phyloP scores from a whole-genome alignment of 305 asterid genomes.

The Fraxinus nigra region DNA sequence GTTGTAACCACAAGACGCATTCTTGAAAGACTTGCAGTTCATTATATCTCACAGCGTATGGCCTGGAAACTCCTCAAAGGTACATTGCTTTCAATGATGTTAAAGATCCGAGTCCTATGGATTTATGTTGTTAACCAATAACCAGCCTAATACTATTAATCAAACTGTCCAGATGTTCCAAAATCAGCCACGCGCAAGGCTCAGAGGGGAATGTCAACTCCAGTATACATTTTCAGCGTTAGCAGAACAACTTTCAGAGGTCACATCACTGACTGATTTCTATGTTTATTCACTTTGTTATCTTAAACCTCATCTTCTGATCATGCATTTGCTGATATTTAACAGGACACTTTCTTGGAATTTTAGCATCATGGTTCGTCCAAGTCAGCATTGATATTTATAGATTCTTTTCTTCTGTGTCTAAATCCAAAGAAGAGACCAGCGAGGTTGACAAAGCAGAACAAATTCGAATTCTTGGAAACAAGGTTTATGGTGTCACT shows the following conservation, averaged over 20 bases:
- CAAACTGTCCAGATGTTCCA: slow-evolving; percentile 58
- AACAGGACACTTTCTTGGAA: slow-evolving; percentile 83
- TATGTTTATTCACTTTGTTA: not conserved
- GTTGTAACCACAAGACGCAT: slow-evolving; percentile 77
- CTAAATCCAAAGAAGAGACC: slow-evolving; percentile 36
- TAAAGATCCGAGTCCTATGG: not conserved
- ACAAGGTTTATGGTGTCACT: slow-evolving; percentile 49
- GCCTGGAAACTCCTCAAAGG: slow-evolving; percentile 99
- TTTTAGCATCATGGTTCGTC: slow-evolving; percentile 82
- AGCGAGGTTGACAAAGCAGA: slow-evolving; percentile 32
- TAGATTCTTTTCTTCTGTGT: slow-evolving; percentile 38
- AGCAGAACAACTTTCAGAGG: slow-evolving; percentile 87
- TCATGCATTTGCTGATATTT: slow-evolving; percentile 13
- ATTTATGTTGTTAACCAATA: slow-evolving; percentile 1
- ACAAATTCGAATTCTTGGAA: slow-evolving; percentile 45
- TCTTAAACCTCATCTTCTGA: slow-evolving; percentile 17
- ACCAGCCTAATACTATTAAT: slow-evolving; percentile 6
- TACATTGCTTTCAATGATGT: slow-evolving; percentile 22
- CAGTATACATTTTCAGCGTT: slow-evolving; percentile 49
- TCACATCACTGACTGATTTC: slow-evolving; percentile 24
- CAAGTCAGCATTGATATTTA: slow-evolving; percentile 75
- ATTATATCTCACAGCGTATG: slow-evolving; percentile 74
- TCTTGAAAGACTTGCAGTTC: slow-evolving; percentile 81
- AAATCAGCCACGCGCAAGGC: slow-evolving; percentile 87
- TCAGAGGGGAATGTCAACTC: slow-evolving; percentile 57